Evolutionary conservation across 108 stramenopile species (phyloP), one percentile per base, ranked within the genome.

Genomic region (Pseudonitzschia delicatissima): DNA sequence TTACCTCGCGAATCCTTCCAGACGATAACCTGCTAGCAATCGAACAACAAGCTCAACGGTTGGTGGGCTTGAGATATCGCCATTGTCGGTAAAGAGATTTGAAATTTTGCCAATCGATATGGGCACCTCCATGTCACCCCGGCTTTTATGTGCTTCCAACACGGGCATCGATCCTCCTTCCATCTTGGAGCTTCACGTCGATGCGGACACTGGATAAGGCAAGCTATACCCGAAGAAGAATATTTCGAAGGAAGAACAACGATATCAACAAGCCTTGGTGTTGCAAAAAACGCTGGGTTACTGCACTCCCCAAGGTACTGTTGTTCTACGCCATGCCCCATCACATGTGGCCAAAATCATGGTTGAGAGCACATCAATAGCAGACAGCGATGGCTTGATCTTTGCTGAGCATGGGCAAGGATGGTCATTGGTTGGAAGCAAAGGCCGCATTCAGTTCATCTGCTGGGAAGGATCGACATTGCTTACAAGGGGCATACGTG

Each of bases 381-480:
- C 27, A 48, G 17, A 28, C 8, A 32, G 6, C 27, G 34, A 51
- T 18, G 45, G 26, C 17, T 69, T 55, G 12, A 25, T 50, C 35
- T 73, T 64, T 64, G 64, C 62, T 2, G 48, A 60, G 18, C 40
- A 64, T 11, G 72, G 66, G 1, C 68, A 87, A 73, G 90, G 90
- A 28, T 91, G 90, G 86, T 82, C 81, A 39, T 45, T 91, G 9
- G 27, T 91, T 1, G 84, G 80, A 4, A 51, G 45, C 28, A 52
- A 69, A 12, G n/a, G 33, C 3, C 52, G 33, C 12, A 45, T 58
- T 17, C 85, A 78, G 49, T 93, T 90, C 20, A 74, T 93, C 45
- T 86, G 84, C 44, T 90, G 87, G 88, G 92, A 93, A 62, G 92
- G 92, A 52, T 71, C 88, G 1, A 85, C 79, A 2, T 67, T 73